These are phyloP conservation scores for Trypanosomatidae sp. DNA, from an alignment of 208 protist genomes.

Conservation along the genomic window DNA sequence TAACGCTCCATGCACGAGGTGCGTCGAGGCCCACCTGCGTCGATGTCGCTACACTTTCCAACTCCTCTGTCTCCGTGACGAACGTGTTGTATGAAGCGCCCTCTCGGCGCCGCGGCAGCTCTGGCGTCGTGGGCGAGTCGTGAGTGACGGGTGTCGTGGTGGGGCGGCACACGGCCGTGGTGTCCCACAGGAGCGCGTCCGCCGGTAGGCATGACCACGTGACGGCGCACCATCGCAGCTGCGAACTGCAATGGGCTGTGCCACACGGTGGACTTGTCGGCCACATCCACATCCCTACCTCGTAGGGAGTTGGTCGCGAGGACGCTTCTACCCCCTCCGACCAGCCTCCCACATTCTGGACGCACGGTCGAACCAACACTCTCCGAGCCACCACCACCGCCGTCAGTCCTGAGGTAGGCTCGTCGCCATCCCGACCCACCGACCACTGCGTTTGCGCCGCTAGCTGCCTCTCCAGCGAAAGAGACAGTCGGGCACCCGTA, in stretches of 20 bases:
- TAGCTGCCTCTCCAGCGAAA: conserved; percentile 43
- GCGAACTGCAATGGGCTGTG: not conserved
- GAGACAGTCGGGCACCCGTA: conserved; percentile 53
- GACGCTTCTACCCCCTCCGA: not conserved
- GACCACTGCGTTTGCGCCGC: conserved; percentile 37
- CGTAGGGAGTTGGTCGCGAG: not conserved
- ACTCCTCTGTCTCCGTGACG: conserved; percentile 10
- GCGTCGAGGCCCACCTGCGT: not conserved
- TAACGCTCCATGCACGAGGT: conserved; percentile 12
- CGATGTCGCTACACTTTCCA: not conserved
- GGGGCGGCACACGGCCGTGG: conserved; percentile 1
- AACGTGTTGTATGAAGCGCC: conserved; percentile 3
- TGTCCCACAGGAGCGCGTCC: conserved; percentile 22
- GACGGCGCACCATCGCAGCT: conserved; percentile 12
- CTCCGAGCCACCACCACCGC: conserved; percentile 10
- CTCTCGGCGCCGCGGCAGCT: not conserved
- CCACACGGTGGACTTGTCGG: not conserved
- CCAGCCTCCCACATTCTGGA: not conserved
- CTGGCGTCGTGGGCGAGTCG: not conserved
- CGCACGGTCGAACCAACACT: conserved; percentile 16
- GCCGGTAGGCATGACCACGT: not conserved
- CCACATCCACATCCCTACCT: conserved; percentile 24
- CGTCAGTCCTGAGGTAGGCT: not conserved
- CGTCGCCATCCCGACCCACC: not conserved
- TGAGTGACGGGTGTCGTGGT: not conserved